These are phyloP conservation scores for Aureobasidium musti DNA, from an alignment of 2,329 filamentous ascomycete species.

Conservation along the genomic window DNA sequence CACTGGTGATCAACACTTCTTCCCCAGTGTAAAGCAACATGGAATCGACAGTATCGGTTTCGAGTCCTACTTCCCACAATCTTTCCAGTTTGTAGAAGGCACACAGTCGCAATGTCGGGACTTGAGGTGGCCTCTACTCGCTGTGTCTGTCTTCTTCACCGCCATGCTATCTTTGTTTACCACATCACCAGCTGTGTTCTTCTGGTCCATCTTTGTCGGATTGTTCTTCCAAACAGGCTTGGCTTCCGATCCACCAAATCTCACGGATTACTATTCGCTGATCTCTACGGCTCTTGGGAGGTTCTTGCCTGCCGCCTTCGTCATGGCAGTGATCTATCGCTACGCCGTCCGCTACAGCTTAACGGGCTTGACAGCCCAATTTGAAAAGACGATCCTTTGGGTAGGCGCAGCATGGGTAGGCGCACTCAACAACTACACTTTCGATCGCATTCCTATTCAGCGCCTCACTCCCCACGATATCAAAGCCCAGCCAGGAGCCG, in stretches of 20 bases:
- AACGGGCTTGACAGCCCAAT: conserved; percentile 70
- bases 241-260: conserved; percentile 79
- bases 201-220: conserved; percentile 77
- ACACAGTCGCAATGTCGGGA: conserved; percentile 71
- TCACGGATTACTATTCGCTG: conserved; percentile 66
- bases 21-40: conserved; percentile 64
- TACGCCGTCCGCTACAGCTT: conserved; percentile 77
- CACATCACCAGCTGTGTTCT: conserved; percentile 75
- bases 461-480: conserved; percentile 90
- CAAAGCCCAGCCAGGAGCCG: conserved; percentile 82
- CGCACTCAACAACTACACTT: conserved; percentile 90
- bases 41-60: conserved; percentile 78
- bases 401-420: conserved; percentile 89
- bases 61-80: conserved; percentile 84
- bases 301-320: conserved; percentile 83
- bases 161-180: conserved; percentile 78
- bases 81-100: conserved; percentile 72
- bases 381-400: conserved; percentile 90
- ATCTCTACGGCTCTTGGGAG: conserved; percentile 77
- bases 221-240: conserved; percentile 89
- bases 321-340: conserved; percentile 82
- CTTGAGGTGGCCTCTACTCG: conserved; percentile 79
- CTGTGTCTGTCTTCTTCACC: conserved; percentile 78
- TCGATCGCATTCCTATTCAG: conserved; percentile 90
- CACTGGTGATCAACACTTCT: conserved; percentile 67